phyloP scores from a whole-genome alignment of 305 asterid genomes.

The Fraxinus angustifolia region DNA sequence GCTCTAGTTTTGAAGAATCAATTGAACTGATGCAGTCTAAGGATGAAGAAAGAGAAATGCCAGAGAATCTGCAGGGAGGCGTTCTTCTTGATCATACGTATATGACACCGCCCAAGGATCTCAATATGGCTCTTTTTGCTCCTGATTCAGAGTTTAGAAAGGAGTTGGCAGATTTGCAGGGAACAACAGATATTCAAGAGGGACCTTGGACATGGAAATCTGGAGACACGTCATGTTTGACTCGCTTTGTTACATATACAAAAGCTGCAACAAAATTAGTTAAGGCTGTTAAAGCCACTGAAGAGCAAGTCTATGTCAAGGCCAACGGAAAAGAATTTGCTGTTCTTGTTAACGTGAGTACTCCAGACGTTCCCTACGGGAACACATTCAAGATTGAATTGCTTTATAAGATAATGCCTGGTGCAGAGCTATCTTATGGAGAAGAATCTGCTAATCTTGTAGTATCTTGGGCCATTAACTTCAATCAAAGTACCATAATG shows the following conservation, averaged over 20 bases:
- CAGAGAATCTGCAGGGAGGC: constrained; percentile 66
- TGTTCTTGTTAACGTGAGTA: constrained; percentile 49
- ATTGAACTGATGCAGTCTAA: constrained; percentile 44
- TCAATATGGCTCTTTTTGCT: constrained; percentile 55
- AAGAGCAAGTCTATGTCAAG: constrained; percentile 62
- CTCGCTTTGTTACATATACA: constrained; percentile 54
- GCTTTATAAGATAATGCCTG: constrained; percentile 63
- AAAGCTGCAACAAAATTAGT: constrained; percentile 72
- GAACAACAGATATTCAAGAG: constrained; percentile 55
- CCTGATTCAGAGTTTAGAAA: constrained; percentile 60
- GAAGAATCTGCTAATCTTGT: constrained; percentile 58
- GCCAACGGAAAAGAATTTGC: constrained; percentile 55
- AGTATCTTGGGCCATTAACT: constrained; percentile 69
- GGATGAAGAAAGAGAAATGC: constrained; percentile 41
- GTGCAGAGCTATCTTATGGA: constrained; percentile 36
- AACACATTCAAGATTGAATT: constrained; percentile 60
- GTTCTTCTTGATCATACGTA: constrained; percentile 66
- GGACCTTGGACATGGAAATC: constrained; percentile 67
- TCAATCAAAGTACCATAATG: constrained; percentile 68
- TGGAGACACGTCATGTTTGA: constrained; percentile 40
- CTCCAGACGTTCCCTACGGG: constrained; percentile 93
- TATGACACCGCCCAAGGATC: constrained; percentile 44
- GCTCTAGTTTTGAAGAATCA: constrained; percentile 46
- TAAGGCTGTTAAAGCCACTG: constrained; percentile 75
- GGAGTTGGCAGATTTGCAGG: constrained; percentile 57